These are phyloP conservation scores for Cercospora zeae-maydis DNA, from an alignment of 2,329 filamentous ascomycete species.

Conservation along the genomic window DNA sequence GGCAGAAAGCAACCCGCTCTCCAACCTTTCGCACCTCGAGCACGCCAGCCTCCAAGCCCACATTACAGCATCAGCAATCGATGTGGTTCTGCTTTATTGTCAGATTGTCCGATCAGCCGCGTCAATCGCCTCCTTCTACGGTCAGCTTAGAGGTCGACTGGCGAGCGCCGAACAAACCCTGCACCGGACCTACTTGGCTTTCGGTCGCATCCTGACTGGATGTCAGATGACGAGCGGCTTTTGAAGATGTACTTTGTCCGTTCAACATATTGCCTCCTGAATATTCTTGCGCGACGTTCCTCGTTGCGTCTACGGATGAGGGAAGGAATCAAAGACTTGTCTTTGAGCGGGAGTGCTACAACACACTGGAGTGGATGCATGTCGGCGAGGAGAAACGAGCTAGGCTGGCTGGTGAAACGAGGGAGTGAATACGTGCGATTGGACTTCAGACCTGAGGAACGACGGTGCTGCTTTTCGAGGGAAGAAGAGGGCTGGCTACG, in stretches of 20 bases:
- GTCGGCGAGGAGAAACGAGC: slow-evolving; percentile 17
- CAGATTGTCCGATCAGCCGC: slow-evolving; percentile 57
- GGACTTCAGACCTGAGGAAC: slow-evolving; percentile 12
- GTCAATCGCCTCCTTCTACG: slow-evolving; percentile 60
- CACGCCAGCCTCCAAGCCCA: slow-evolving; percentile 38
- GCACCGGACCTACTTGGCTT: slow-evolving; percentile 20
- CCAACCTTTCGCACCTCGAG: slow-evolving; percentile 46
- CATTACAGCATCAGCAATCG: slow-evolving; percentile 52
- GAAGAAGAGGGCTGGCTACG: not conserved
- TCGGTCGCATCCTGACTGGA: slow-evolving; percentile 20
- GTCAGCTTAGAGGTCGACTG: slow-evolving; percentile 49
- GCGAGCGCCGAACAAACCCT: slow-evolving; percentile 54
- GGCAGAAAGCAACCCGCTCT: slow-evolving; percentile 42
- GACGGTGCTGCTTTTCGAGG: slow-evolving; percentile 11
- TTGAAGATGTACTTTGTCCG: slow-evolving; percentile 96
- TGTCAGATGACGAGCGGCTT: slow-evolving; percentile 66
- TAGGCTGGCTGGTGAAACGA: slow-evolving; percentile 28
- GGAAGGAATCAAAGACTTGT: slow-evolving; percentile 93
- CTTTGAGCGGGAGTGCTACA: slow-evolving; percentile 74
- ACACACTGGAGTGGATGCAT: slow-evolving; percentile 49
- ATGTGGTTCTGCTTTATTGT: slow-evolving; percentile 44
- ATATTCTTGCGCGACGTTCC: slow-evolving; percentile 22
- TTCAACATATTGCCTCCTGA: slow-evolving; percentile 60
- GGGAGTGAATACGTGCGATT: slow-evolving; percentile 20
- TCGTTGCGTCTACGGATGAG: slow-evolving; percentile 37